Evolutionary conservation across 148 eudicot species (phyloP).

Genomic region (Persicaria maculosa): DNA sequence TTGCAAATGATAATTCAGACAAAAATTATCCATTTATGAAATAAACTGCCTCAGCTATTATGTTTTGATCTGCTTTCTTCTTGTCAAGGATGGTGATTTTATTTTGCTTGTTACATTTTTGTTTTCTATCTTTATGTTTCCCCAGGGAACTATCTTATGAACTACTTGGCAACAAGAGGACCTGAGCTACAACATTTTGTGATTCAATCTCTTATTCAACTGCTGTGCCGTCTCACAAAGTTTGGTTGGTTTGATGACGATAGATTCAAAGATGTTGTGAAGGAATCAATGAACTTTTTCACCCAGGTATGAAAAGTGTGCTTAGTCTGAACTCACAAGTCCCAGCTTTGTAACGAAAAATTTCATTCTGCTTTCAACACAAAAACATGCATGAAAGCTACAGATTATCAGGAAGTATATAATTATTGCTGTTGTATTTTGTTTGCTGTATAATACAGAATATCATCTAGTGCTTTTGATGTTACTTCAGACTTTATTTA

Average conservation of each 20-base stretch:
- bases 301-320: conserved; percentile 47
- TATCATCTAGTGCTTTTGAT: too few relatives aligned
- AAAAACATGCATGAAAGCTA: background rate
- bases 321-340: background rate
- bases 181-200: conserved; percentile 76
- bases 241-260: conserved; percentile 89
- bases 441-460: background rate
- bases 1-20: too few relatives aligned
- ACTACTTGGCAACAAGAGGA: conserved; percentile 84
- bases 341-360: background rate
- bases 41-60: background rate
- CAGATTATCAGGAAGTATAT: background rate
- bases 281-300: conserved; percentile 63
- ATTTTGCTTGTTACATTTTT: conserved; percentile 9
- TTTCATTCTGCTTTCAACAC: background rate
- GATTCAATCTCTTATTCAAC: conserved; percentile 67
- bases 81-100: background rate
- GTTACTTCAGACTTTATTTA: background rate
- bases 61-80: background rate
- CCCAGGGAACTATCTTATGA: conserved; percentile 76
- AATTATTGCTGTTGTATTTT: background rate
- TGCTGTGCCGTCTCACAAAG: conserved; percentile 78
- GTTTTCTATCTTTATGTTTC: conserved; percentile 21
- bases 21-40: background rate
- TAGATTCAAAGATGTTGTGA: conserved; percentile 66